Evolutionary conservation across 768 basidiomycete species (phyloP).

Genomic region (Crassisporium funariophilum): DNA sequence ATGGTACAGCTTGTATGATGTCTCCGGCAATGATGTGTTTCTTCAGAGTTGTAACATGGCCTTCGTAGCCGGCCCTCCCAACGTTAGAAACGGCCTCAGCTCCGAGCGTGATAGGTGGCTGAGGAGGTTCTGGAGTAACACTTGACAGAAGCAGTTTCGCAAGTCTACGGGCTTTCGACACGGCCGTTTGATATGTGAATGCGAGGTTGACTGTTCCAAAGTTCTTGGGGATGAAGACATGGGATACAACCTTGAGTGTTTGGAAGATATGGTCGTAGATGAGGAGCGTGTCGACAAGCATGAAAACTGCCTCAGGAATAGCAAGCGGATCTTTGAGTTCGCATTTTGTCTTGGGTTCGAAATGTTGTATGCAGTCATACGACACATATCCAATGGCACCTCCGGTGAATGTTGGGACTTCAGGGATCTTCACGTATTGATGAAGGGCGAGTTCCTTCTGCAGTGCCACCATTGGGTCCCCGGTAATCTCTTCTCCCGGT

Average conservation of each 20-base stretch:
- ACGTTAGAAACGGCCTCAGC: slow-evolving; percentile 82
- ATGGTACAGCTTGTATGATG: slow-evolving; percentile 98
- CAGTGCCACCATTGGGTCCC: slow-evolving; percentile 84
- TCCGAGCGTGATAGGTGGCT: slow-evolving; percentile 66
- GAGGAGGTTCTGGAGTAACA: slow-evolving; percentile 63
- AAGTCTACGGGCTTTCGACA: slow-evolving; percentile 78
- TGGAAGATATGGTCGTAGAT: slow-evolving; percentile 98
- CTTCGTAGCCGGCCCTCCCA: slow-evolving; percentile 89
- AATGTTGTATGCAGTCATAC: slow-evolving; percentile 95
- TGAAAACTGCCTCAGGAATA: slow-evolving; percentile 96
- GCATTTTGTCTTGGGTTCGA: slow-evolving; percentile 90
- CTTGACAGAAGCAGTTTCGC: slow-evolving; percentile 64
- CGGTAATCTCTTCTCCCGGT: slow-evolving; percentile 75
- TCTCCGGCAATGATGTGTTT: slow-evolving; percentile 95
- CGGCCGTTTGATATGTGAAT: slow-evolving; percentile 88
- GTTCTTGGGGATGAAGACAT: slow-evolving; percentile 84
- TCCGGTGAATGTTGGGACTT: slow-evolving; percentile 93
- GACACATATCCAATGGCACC: slow-evolving; percentile 97
- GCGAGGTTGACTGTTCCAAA: slow-evolving; percentile 67
- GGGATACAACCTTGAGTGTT: slow-evolving; percentile 92
- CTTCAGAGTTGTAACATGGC: slow-evolving; percentile 89
- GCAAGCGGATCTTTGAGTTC: slow-evolving; percentile 73
- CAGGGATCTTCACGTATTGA: slow-evolving; percentile 88
- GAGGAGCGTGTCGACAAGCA: slow-evolving; percentile 94
- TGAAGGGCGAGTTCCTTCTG: slow-evolving; percentile 87